phyloP scores from a whole-genome alignment of 2,329 filamentous ascomycete species.

The Ceratocystis diversiconidia region DNA sequence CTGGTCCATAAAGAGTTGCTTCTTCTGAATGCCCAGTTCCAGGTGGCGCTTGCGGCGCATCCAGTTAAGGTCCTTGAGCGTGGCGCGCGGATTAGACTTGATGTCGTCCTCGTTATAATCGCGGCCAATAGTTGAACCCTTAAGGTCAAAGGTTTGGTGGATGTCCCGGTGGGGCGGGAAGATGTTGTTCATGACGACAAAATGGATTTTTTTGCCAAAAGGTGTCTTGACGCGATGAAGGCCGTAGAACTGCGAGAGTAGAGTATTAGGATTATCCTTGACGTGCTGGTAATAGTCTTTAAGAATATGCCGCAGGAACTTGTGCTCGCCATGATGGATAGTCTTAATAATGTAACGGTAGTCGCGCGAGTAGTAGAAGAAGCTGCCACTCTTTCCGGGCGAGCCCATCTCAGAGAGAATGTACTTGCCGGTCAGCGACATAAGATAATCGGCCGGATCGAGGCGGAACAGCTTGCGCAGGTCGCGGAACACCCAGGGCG shows the following conservation, averaged over 20 bases:
- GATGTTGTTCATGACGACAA: constrained; percentile 99
- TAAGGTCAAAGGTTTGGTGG: constrained; percentile 90
- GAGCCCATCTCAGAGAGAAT: constrained; percentile 94
- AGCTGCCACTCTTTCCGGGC: constrained; percentile 94
- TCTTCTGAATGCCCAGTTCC: constrained; percentile 80
- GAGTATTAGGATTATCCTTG: constrained; percentile 82
- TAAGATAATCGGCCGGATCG: constrained; percentile 92
- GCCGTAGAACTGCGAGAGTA: constrained; percentile 95
- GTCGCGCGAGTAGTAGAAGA: constrained; percentile 98
- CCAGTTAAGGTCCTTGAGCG: constrained; percentile 96
- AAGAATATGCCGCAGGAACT: constrained; percentile 68
- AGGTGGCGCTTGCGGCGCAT: constrained; percentile 69
- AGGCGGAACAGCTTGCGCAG: constrained; percentile 76
- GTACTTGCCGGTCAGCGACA: constrained; percentile 97
- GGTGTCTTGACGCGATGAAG: constrained; percentile 96
- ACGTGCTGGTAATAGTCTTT: constrained; percentile 92
- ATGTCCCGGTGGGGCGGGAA: constrained; percentile 97
- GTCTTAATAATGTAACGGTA: constrained; percentile 99
- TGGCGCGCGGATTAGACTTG: constrained; percentile 78
- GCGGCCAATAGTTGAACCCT: constrained; percentile 87
- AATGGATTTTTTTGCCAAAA: constrained; percentile 96
- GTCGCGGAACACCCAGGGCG: constrained; percentile 97
- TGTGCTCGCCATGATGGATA: constrained; percentile 89
- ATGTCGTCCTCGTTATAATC: constrained; percentile 83
- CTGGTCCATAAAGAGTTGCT: constrained; percentile 75